Conservation (phyloP, 768 basidiomycete genomes). For the Phaeotremella fagi region DNA sequence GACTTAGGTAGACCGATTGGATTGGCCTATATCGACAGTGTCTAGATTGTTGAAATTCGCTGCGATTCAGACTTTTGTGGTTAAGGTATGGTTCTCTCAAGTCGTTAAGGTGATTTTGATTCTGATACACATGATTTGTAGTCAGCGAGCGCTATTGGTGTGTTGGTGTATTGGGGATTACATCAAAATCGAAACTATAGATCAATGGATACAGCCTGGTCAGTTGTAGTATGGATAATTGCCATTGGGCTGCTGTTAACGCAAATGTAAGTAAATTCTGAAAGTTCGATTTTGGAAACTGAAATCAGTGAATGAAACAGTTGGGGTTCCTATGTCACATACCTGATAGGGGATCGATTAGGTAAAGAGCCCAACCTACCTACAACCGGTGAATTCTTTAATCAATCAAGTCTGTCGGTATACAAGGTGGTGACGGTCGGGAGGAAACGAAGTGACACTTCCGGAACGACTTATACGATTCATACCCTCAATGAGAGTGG, state of each 20-base stretch:
- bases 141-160: conserved; percentile 23
- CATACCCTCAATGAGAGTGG: too few species aligned
- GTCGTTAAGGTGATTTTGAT: neutral
- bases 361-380: neutral
- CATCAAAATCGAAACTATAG: conserved; percentile 18
- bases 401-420: neutral
- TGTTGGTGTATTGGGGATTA: conserved; percentile 31
- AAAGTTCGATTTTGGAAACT: neutral
- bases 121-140: conserved; percentile 2
- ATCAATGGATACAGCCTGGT: conserved; percentile 26
- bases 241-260: conserved; percentile 28
- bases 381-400: neutral
- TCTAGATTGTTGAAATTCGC: conserved; percentile 20
- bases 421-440: neutral
- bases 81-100: conserved; percentile 18
- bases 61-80: conserved; percentile 24
- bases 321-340: conserved; percentile 33
- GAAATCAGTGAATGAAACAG: neutral
- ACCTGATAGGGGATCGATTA: conserved; percentile 16
- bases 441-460: neutral
- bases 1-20: conserved; percentile 19
- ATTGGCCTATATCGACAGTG: conserved; percentile 14
- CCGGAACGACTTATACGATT: neutral
- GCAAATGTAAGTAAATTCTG: conserved; percentile 23
- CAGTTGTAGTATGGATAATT: conserved; percentile 20